Percentiles rank a stretch among this genome's conserved stretches.
phyloP scores from a whole-genome alignment of 306 rosid genomes.

The Prinsepia uniflora region DNA sequence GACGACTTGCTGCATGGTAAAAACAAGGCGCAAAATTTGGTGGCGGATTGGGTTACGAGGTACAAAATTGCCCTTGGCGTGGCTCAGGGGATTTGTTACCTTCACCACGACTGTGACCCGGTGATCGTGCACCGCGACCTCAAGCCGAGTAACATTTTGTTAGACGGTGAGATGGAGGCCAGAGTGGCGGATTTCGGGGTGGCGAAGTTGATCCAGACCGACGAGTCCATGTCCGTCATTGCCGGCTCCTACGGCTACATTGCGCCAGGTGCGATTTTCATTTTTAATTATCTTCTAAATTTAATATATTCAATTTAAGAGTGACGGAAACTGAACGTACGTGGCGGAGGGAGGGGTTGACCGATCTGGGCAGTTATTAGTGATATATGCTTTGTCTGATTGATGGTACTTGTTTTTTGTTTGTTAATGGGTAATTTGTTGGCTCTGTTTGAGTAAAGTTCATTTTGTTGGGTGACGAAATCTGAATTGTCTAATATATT shows the following conservation, averaged over 20 bases:
- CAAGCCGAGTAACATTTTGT: constrained; percentile 76
- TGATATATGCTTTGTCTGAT: too few relatives aligned
- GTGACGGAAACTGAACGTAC: too few relatives aligned
- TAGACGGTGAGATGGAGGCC: constrained; percentile 91
- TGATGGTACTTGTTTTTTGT: not conserved
- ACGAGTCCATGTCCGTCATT: constrained; percentile 93
- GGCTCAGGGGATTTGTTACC: constrained; percentile 93
- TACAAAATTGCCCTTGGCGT: constrained; percentile 85
- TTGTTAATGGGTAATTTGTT: constrained; percentile 3
- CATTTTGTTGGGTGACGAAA: constrained; percentile 18
- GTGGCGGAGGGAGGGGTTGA: constrained; percentile 9
- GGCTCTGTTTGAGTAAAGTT: constrained; percentile 8
- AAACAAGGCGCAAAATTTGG: constrained; percentile 65
- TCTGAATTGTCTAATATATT: not conserved
- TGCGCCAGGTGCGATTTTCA: constrained; percentile 64
- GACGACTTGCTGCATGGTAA: constrained; percentile 73
- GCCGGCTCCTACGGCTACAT: constrained; percentile 97
- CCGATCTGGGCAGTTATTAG: not conserved
- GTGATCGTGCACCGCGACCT: constrained; percentile 87
- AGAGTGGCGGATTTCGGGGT: constrained; percentile 95
- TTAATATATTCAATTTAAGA: not conserved
- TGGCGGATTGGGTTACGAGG: constrained; percentile 75
- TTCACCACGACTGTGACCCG: constrained; percentile 94
- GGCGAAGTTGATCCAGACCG: constrained; percentile 73
- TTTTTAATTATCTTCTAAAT: not conserved